Evolutionary conservation across 2,329 filamentous ascomycete species (phyloP), one percentile per base, ranked within the genome.

Genomic region (Xylariaceae sp.): DNA sequence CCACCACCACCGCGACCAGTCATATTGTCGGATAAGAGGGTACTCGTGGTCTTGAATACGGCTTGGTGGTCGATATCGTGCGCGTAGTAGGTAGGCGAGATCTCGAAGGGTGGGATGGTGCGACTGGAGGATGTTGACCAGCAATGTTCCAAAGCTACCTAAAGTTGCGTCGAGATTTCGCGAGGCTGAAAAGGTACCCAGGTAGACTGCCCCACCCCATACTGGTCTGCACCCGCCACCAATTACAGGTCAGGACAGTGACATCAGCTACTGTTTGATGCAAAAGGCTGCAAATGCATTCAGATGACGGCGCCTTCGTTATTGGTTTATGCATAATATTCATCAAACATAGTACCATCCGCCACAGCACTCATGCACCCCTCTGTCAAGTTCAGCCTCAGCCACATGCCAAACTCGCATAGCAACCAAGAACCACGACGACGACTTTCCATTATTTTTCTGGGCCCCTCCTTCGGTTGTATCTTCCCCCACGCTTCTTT

Each of bases 1-100:
- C 74, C 73, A 60, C 76, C 76, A 60, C 75, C 76, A 56, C 74
- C 74, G 57, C 78, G 74, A 59, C 78, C 78, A 54, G 74, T 76
- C 77, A 81, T 81, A 44, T 53, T 66, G 54, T 42, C 22, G 22
- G 22, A 11, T 26, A 6, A 26, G 22, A 26, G 11, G 6, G 22
- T 6, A 6, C 22, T 26, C 6, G 22, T 26, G 22, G 22, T 6
- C 22, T 26, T 26, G 22, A 26, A 26, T 26, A 11, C 22, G 11
- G 22, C 6, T 26, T n/a, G n/a, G 22, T 8, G 13, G 30, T 32
- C 30, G 30, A 32, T n/a, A 17, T 32, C 4, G 30, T 4, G 12
- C 13, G 12, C 12, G 30, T 7, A 17, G 13, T 32, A 13, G 30
- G 13, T 32, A 13, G 30, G 16, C 22, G 22, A 6, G 11, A 11